Base-by-base conservation (phyloP, 179 eudicot species). In the Gypsophila paniculata region DNA sequence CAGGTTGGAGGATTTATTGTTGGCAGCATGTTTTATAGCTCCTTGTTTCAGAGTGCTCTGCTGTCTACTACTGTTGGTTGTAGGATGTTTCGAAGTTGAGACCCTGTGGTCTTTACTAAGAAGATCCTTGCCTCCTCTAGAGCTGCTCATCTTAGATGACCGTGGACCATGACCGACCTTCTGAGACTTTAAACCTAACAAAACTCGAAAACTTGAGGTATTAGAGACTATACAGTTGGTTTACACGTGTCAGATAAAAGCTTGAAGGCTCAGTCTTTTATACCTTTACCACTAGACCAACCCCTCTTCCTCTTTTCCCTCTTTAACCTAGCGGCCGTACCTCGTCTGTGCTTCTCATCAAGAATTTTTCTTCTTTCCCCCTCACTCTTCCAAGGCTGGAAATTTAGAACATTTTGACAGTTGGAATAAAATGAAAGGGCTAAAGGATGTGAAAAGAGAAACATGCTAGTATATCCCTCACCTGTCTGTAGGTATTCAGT, bases 301-400 rank as follows among this genome's bases (percentile, higher is more conserved):
- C 68, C 79, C 13, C 61, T 75, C 53, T 76, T 80, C 79, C 78
- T 81, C 78, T 78, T 80, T 38, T 72, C 87, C 73, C 87, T 82
- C 52, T 75, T 52, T 25, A 49, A 70, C 77, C 96, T 84, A 74
- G 97, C 97, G 70, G 79, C 85, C 21, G 79, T 74, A 15, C 91
- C 97, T 70, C 93, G 80, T 73, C 71, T 78, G 72, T 91, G 97
- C 87, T 91, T 91, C 80, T 90, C 96, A 25, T 70, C 86, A 42
- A 91, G 90, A 69, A 86, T 86, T 75, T 72, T 74, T 15, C 72
- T 74, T 80, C 97, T 83, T 64, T 88, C 87, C 22, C 79, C 76
- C 80, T 90, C 97, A 71, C 83, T 85, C 84, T 82, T 83, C 97
- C 97, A 91, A 32, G 70, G 80, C 97, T 91, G 26, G 23, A 82